Evolutionary conservation across 805 yeast species (phyloP).

Genomic region (Candida morakotiae): DNA sequence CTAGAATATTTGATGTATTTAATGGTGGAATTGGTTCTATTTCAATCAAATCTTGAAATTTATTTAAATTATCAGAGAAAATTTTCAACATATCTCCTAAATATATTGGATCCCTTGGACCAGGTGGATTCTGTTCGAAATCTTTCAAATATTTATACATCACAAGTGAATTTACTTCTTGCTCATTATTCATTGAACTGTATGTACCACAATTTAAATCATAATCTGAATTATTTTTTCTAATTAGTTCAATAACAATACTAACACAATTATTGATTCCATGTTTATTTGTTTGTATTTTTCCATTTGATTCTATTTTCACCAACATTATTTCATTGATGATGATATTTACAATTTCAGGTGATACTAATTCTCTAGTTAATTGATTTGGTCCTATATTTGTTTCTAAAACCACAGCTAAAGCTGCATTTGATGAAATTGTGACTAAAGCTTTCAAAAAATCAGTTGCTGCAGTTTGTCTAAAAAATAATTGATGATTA

Average conservation of each 20-base stretch:
- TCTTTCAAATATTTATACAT: slow-evolving; percentile 44
- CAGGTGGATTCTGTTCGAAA: slow-evolving; percentile 85
- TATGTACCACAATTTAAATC: slow-evolving; percentile 83
- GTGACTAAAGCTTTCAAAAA: slow-evolving; percentile 91
- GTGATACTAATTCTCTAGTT: slow-evolving; percentile 84
- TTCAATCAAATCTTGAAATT: slow-evolving; percentile 60
- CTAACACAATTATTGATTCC: slow-evolving; percentile 94
- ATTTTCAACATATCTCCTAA: slow-evolving; percentile 79
- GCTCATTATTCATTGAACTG: slow-evolving; percentile 47
- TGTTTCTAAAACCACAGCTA: slow-evolving; percentile 78
- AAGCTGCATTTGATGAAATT: slow-evolving; percentile 74
- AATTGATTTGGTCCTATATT: slow-evolving; percentile 95
- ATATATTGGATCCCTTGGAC: slow-evolving; percentile 87
- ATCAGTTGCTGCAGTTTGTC: slow-evolving; percentile 93
- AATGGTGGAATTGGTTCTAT: slow-evolving; percentile 23
- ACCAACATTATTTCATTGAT: slow-evolving; percentile 67
- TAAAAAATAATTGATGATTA: slow-evolving; percentile 34
- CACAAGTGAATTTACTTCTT: slow-evolving; percentile 36
- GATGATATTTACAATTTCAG: slow-evolving; percentile 58
- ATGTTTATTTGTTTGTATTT: slow-evolving; percentile 55
- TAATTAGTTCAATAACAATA: slow-evolving; percentile 85
- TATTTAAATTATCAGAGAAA: slow-evolving; percentile 70
- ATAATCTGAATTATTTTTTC: slow-evolving; percentile 95
- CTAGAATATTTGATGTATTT: slow-evolving; percentile 49
- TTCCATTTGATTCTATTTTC: slow-evolving; percentile 12